These are phyloP conservation scores for Lablab purpureus DNA, from an alignment of 306 rosid genomes.

Conservation along the genomic window DNA sequence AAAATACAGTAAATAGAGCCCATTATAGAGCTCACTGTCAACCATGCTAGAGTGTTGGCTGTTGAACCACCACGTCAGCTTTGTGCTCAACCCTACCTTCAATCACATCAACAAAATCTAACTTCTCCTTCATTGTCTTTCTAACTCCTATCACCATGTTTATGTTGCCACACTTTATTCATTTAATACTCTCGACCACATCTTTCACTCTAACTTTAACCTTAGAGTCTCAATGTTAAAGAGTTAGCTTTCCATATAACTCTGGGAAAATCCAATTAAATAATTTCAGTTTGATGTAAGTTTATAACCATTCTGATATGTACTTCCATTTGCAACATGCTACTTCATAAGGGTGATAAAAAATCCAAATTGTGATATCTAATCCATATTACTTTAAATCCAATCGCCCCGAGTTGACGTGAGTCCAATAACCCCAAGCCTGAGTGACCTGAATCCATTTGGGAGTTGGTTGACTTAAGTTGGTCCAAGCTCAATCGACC, in stretches of 20 bases:
- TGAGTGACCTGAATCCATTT: no score
- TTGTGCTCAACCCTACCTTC: neutral
- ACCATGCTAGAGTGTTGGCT: neutral
- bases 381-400: no score
- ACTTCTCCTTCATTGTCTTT: neutral
- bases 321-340: neutral
- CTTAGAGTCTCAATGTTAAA: conserved; percentile 2
- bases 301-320: neutral
- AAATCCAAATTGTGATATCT: no score
- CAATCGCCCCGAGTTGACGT: no score
- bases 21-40: conserved; percentile 4
- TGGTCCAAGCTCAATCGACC: no score
- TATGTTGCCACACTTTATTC: neutral
- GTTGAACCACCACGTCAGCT: neutral
- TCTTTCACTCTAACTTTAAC: neutral
- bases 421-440: no score
- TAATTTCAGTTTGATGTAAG: neutral
- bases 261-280: neutral
- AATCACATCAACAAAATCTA: neutral
- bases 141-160: neutral
- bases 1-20: neutral
- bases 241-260: neutral
- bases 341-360: neutral
- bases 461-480: no score
- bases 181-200: neutral